Conservation (phyloP, 352 stramenopile species). For the Phytophthora pseudosyringae region DNA sequence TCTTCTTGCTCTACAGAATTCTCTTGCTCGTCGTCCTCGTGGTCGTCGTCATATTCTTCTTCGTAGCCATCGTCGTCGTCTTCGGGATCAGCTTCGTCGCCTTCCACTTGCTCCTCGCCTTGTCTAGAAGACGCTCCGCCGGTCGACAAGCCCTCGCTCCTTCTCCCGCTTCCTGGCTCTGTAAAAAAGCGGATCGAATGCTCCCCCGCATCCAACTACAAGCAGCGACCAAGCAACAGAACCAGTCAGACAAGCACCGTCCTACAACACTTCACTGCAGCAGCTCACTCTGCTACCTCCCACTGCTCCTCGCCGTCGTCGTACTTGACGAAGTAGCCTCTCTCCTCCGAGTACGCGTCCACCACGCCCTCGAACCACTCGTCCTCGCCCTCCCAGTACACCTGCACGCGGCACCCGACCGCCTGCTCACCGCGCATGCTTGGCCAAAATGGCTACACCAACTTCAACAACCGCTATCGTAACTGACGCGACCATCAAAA, state of each 20-base stretch:
- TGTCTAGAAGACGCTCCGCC: slow-evolving; percentile 24
- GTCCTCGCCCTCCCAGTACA: slow-evolving; percentile 73
- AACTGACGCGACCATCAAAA: background rate
- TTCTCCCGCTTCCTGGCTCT: slow-evolving; percentile 4
- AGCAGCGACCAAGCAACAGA: background rate
- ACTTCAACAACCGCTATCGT: slow-evolving; percentile 12
- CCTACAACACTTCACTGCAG: background rate
- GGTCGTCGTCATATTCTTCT: slow-evolving; percentile 28
- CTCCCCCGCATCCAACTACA: slow-evolving; percentile 28
- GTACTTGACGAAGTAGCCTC: slow-evolving; percentile 71
- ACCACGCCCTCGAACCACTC: slow-evolving; percentile 77
- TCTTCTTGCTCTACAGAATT: slow-evolving; percentile 4
- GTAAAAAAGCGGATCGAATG: slow-evolving; percentile 31
- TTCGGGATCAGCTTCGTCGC: background rate
- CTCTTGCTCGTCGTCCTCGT: slow-evolving; percentile 5
- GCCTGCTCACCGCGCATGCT: slow-evolving; percentile 16
- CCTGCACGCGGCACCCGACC: slow-evolving; percentile 58
- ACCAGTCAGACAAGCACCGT: background rate
- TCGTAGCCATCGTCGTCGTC: slow-evolving; percentile 2
- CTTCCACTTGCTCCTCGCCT: slow-evolving; percentile 34
- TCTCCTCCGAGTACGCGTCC: slow-evolving; percentile 29
- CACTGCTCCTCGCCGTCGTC: slow-evolving; percentile 82
- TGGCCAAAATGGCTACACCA: slow-evolving; percentile 19
- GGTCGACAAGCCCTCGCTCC: slow-evolving; percentile 10
- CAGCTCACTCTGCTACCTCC: slow-evolving; percentile 41